Evolutionary conservation across 495 filamentous ascomycete species (phyloP), one percentile per base, ranked within the genome.

Genomic region (Zalerion maritima): DNA sequence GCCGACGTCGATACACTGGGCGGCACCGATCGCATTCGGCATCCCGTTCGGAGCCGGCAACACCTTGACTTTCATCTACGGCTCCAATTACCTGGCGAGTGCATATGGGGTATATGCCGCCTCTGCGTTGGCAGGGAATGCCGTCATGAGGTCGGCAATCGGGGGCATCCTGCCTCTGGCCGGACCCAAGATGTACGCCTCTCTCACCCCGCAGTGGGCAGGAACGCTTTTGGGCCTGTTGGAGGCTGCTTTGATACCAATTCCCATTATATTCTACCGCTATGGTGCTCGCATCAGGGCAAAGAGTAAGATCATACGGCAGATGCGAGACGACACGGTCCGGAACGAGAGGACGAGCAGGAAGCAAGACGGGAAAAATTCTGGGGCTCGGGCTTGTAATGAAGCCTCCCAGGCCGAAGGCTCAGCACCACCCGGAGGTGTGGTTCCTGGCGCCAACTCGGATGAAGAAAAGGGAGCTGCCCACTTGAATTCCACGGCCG

Each of bases 11-110:
- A 81, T 85, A 18, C 82, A 77, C 46, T 82, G 79, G 73, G 66
- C 76, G 22, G 56, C 70, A 27, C 78, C 81, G 11, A 74, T 89
- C 38, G 50, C 79, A 3, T 75, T 79, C 3, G 81, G 82, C 13
- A 62, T 91, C 5, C 77, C 78, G 4, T 92, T 87, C 43, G 81
- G 81, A 9, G 57, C 70, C 3, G 83, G 83, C 0, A 89, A 87
- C 39, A 70, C 70, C 2, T 61, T 72, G 2, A 69, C 75, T 29
- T 92, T 91, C 49, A 82, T 89, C 41, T 85, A 87, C 41, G 69
- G 75, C 0, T 66, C 58, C 9, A 85, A 81, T 36, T 92, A 91
- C 44, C 57, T 92, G 1, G 78, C 81, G 4, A 61, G 71, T 17
- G 67, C 69, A 10, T 92, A 92, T 44, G 81, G 78, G 18, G 68